Percentiles rank a stretch among this genome's conserved stretches.
These are phyloP conservation scores for Solanum chiquidenum DNA, from an alignment of 257 asterid species.

Conservation along the genomic window DNA sequence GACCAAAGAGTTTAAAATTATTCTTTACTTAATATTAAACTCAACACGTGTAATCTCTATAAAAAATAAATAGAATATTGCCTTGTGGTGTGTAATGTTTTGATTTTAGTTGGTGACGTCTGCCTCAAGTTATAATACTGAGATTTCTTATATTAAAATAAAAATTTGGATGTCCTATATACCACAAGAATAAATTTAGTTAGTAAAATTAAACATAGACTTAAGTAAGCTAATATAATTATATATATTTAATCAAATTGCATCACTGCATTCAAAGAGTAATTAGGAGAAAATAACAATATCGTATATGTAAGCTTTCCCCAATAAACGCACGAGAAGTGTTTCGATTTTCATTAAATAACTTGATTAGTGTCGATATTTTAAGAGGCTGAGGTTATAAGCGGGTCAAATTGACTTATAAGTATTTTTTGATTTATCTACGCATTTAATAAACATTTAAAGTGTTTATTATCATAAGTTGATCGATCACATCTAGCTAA, in stretches of 20 bases:
- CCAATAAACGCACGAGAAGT: background rate
- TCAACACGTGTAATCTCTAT: background rate
- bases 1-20: background rate
- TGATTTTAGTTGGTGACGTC: background rate
- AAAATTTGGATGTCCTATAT: background rate
- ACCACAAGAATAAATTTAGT: background rate
- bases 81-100: background rate
- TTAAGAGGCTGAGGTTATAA: background rate
- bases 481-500: background rate
- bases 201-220: background rate
- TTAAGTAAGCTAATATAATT: background rate
- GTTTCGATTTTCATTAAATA: background rate
- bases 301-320: background rate
- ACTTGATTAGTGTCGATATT: background rate
- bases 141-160: background rate
- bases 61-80: background rate
- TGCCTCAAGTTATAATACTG: background rate
- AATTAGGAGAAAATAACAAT: background rate
- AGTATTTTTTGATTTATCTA: too few species aligned
- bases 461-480: too few species aligned
- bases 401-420: background rate
- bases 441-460: too few species aligned
- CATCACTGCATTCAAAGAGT: background rate
- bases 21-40: background rate
- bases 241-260: background rate